Conservation (phyloP, 345 rosid genomes). For the Citrus sinensis region DNA sequence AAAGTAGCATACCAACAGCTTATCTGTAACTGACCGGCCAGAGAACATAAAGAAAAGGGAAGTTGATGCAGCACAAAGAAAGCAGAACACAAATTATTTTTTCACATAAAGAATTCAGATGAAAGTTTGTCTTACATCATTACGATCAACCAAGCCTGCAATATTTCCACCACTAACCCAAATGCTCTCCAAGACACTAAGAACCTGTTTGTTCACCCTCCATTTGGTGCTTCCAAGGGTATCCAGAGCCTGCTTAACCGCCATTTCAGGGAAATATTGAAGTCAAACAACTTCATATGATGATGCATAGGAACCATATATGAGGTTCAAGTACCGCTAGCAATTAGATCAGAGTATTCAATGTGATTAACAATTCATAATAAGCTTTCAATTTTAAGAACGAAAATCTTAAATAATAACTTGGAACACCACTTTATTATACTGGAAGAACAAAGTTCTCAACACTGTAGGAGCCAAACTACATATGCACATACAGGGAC, state of each 20-base stretch:
- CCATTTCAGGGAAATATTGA: not conserved
- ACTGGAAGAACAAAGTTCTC: not conserved
- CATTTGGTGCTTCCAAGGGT: conserved; percentile 94
- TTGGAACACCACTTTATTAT: not conserved
- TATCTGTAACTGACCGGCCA: not conserved
- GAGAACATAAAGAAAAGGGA: not conserved
- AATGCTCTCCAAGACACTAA: conserved; percentile 72
- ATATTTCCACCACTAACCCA: conserved; percentile 89
- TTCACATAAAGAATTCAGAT: conserved; percentile 1
- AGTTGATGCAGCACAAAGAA: not conserved
- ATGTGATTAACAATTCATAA: not conserved
- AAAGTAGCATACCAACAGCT: not conserved
- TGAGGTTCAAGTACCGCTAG: conserved; percentile 1
- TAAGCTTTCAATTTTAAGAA: not conserved
- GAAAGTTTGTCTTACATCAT: conserved; percentile 59
- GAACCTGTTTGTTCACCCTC: conserved; percentile 78
- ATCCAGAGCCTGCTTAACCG: conserved; percentile 71
- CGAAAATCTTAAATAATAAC: not conserved
- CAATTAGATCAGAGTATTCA: conserved; percentile 4
- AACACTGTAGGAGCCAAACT: not conserved
- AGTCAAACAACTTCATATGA: conserved; percentile 8
- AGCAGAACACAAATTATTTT: not conserved
- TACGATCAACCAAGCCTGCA: conserved; percentile 85
- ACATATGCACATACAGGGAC: not conserved
- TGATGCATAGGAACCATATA: not conserved